Evolutionary conservation across 495 filamentous ascomycete genomes (phyloP), one percentile per base, ranked within the genome.

Genomic region (Emericellopsis terricola): DNA sequence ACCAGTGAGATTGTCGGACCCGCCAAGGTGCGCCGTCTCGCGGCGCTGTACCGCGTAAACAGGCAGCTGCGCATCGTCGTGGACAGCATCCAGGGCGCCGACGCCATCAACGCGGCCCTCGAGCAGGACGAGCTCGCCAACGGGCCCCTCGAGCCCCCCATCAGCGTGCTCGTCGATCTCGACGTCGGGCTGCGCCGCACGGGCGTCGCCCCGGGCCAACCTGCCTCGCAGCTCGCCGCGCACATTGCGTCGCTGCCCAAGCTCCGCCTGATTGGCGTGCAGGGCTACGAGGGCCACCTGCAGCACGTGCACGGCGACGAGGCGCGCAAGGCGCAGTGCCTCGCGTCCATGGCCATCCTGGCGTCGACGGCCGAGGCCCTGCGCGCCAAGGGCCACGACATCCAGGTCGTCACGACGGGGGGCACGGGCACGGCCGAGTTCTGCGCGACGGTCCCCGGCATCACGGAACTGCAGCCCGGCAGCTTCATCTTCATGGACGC

Each of bases 401-500:
- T 54, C 29, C 16, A 39, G 3, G 46, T 51, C 15, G 50, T 54
- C 17, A 54, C 50, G 8, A 51, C 48, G 8, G 50, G 48, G 13
- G 50, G 50, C 8, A 54, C 50, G 0, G 50, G 50, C 29, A 54
- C 50, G 28, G 50, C 50, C n/a, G 50, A 54, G 33, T 51, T 54
- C 43, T 51, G 48, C 35, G 46, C 43, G n/a, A 41, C 50, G 7
- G 33, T 39, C 0, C 40, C 43, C 4, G 50, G 48, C 2, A 28
- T 54, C 13, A 54, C 50, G 8, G 50, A 54, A 37, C 45, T 54
- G 26, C 50, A 54, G 41, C 50, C 50, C 8, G 50, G 50, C 0
- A 47, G 43, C n/a, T 54, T 54, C 44, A 41, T 54, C 37, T 54
- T 54, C 44, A 54, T 54, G 50, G 50, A 54, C 33, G 44, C 46